Base-by-base conservation (phyloP, 495 filamentous ascomycete species). In the Xeromyces bisporus region DNA sequence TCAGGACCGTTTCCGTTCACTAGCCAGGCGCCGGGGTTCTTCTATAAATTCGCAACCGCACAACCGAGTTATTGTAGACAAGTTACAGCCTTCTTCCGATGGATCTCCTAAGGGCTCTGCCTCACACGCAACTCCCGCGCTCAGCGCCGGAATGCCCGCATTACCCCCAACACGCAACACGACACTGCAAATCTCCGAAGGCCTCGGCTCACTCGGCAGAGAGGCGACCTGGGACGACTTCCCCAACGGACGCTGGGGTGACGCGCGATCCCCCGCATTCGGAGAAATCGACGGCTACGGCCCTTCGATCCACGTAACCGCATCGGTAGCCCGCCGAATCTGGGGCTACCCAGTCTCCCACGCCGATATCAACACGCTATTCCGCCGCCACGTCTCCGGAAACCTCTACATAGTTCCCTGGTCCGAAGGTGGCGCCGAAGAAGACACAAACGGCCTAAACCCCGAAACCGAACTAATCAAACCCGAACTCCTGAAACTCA, bases 141-240 rank as follows among this genome's bases (percentile, higher is more conserved):
- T 55, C 20, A 59, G 62, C 8, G 56, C 55, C 5, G 53, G 43
- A 8, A 47, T 59, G 38, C 57, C 47, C 3, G 55, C 57, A 2
- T 29, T 49, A 30, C 50, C 50, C 8, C 53, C 56, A 44, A 70
- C 66, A 17, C 68, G 78, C 25, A 76, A 76, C 28, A 85, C 80
- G 42, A 87, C 84, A 3, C 69, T 94, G 11, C 81, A 82, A 12
- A 93, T 93, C 32, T 91, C 86, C 0, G 84, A 93, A 60, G 86
- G 86, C 2, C 73, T 87, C 39, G 86, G 86, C 23, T 62, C 79
- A n/a, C 66, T 93, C 8, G 89, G 87, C 18, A 66, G 91, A 37
- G 91, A 94, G 58, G 91, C 91, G 14, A 96, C 89, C 4, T 97
- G 89, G 89, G 89, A 97, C 48, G 89, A 97, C 56, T 97, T 77